Conservation (phyloP, 495 filamentous ascomycete genomes). For the Aspergillus homomorphus region DNA sequence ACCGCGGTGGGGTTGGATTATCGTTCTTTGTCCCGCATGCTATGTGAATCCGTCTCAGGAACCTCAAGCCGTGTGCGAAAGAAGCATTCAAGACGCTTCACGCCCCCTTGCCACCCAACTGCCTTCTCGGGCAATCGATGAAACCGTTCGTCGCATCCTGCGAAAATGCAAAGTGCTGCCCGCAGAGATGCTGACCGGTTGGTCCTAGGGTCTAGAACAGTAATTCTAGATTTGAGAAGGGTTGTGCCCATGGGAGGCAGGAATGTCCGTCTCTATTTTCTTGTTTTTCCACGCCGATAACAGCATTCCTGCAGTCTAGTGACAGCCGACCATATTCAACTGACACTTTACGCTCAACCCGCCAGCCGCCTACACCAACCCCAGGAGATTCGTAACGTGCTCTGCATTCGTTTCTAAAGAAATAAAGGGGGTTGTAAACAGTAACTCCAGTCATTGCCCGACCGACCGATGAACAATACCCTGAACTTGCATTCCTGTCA, state of each 20-base stretch:
- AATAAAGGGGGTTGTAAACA: constrained; percentile 4
- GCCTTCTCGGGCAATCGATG: too few relatives aligned
- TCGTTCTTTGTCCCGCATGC: not conserved
- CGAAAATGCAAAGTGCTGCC: too few relatives aligned
- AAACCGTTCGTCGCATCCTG: too few relatives aligned
- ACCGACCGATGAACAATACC: constrained; percentile 12
- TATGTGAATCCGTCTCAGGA: not conserved
- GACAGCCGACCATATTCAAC: not conserved
- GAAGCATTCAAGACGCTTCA: too few relatives aligned
- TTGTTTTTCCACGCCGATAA: too few relatives aligned
- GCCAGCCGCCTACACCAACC: not conserved
- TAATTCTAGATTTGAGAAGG: too few relatives aligned
- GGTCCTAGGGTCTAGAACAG: too few relatives aligned
- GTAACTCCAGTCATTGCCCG: constrained; percentile 13
- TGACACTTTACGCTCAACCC: not conserved
- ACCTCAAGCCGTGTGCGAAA: too few relatives aligned
- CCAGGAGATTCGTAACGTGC: constrained; percentile 13
- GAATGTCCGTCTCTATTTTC: too few relatives aligned
- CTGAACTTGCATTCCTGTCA: constrained; percentile 13
- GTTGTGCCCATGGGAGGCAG: too few relatives aligned
- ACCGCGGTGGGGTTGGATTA: not conserved
- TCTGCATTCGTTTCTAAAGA: constrained; percentile 22
- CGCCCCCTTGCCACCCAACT: too few relatives aligned
- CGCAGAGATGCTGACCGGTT: too few relatives aligned
- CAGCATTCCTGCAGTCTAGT: not conserved